Percentiles rank a stretch among this genome's conserved stretches.
These are phyloP conservation scores for Colletotrichum sojae DNA, from an alignment of 2,329 filamentous ascomycete species.

Conservation along the genomic window DNA sequence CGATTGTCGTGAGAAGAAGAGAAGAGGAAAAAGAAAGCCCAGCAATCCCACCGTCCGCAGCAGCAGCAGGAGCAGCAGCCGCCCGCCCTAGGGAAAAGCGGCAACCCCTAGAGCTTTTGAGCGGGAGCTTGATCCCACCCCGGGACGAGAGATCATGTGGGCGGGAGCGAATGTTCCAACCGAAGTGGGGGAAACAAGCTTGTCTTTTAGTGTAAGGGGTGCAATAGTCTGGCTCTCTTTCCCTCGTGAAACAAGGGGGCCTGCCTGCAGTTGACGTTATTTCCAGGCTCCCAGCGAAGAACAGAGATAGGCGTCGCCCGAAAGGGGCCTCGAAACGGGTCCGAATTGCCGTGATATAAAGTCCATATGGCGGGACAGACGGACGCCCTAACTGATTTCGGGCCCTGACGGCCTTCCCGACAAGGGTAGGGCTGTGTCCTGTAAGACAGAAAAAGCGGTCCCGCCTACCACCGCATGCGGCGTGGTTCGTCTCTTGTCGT, in stretches of 20 bases:
- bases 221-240: not conserved
- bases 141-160: not conserved
- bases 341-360: constrained; percentile 12
- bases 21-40: constrained; percentile 1
- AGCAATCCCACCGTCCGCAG: not conserved
- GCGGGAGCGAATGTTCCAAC: not conserved
- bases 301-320: not conserved
- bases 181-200: constrained; percentile 25
- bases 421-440: not conserved
- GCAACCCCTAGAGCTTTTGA: constrained; percentile 11
- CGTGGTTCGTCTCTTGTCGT: constrained; percentile 7
- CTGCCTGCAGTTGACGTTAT: too few relatives aligned
- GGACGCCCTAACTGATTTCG: constrained; percentile 9
- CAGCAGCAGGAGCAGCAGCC: too few relatives aligned
- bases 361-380: constrained; percentile 15
- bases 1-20: not conserved
- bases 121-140: not conserved
- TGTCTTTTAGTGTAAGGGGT: constrained; percentile 10
- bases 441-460: constrained; percentile 10
- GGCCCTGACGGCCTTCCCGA: constrained; percentile 1
- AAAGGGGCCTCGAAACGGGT: constrained; percentile 1
- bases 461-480: not conserved
- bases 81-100: not conserved
- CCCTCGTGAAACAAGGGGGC: constrained; percentile 21
- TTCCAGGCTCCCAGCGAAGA: too few relatives aligned